A percentile compares a stretch with the other conserved stretches of the same genome.
Conservation (phyloP, 1,139 yeast species). For the Saccharomycopsis crataegensis region DNA sequence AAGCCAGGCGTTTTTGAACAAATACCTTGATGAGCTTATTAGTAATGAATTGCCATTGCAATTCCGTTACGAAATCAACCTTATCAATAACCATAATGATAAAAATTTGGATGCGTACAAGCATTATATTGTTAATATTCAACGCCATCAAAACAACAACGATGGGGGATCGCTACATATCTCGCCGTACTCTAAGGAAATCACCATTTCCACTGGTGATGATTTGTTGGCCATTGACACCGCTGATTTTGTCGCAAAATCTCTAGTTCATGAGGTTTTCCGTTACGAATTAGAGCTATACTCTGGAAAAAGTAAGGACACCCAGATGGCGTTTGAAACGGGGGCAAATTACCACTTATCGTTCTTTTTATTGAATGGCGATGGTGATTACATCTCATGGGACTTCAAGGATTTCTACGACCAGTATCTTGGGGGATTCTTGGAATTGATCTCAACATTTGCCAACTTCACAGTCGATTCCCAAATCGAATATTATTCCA, state of each 20-base stretch:
- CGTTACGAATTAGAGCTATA: conserved; percentile 31
- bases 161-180: conserved; percentile 22
- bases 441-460: conserved; percentile 39
- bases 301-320: conserved; percentile 11
- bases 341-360: conserved; percentile 61
- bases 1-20: conserved; percentile 26
- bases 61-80: conserved; percentile 21
- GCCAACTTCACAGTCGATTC: conserved; percentile 73
- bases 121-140: conserved; percentile 25
- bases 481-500: conserved; percentile 67
- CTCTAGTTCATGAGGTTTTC: conserved; percentile 39
- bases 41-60: conserved; percentile 23
- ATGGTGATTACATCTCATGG: conserved; percentile 50
- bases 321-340: conserved; percentile 42
- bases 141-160: conserved; percentile 23
- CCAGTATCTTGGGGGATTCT: conserved; percentile 38
- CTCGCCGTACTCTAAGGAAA: conserved; percentile 29
- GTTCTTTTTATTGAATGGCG: conserved; percentile 55
- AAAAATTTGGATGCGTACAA: conserved; percentile 2
- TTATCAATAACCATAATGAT: conserved; percentile 20
- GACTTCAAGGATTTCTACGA: conserved; percentile 41
- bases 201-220: conserved; percentile 33
- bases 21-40: conserved; percentile 18
- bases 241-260: conserved; percentile 41
- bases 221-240: conserved; percentile 36